Conservation (phyloP, 179 eudicot species). For the Silene noctiflora region DNA sequence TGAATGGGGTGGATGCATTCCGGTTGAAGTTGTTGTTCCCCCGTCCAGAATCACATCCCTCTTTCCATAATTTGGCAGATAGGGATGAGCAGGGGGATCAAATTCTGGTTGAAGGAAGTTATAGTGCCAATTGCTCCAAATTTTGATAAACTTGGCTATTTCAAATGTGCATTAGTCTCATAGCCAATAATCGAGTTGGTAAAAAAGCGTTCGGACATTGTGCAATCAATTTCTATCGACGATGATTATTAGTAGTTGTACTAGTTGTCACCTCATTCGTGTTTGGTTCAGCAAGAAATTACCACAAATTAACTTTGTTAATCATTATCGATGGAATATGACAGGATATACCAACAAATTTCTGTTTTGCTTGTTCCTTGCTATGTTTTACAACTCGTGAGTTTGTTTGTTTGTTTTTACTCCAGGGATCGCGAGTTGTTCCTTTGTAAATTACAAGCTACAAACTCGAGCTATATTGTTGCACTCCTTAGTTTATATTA, state of each 20-base stretch:
- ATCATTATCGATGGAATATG: background rate
- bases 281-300: background rate
- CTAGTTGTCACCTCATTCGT: background rate
- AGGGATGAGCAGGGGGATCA: conserved; percentile 30
- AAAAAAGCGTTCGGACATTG: background rate
- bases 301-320: background rate
- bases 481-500: too few relatives aligned
- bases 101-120: conserved; percentile 33
- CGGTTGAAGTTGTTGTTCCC: conserved; percentile 81
- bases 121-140: conserved; percentile 14
- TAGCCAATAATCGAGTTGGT: background rate
- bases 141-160: conserved; percentile 14
- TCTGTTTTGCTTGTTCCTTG: background rate
- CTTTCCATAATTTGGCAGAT: conserved; percentile 32
- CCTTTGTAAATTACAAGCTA: too few relatives aligned
- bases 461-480: too few relatives aligned
- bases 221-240: background rate
- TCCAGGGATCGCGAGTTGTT: too few relatives aligned
- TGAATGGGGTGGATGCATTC: conserved; percentile 97
- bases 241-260: background rate
- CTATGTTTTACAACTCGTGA: too few relatives aligned
- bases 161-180: conserved; percentile 9
- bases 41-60: conserved; percentile 39
- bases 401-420: too few relatives aligned
- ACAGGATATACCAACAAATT: background rate